Percentiles rank a stretch among this genome's conserved stretches.
Conservation (phyloP, 1,284 basidiomycete genomes). For the Moesziomyces globuligerus region DNA sequence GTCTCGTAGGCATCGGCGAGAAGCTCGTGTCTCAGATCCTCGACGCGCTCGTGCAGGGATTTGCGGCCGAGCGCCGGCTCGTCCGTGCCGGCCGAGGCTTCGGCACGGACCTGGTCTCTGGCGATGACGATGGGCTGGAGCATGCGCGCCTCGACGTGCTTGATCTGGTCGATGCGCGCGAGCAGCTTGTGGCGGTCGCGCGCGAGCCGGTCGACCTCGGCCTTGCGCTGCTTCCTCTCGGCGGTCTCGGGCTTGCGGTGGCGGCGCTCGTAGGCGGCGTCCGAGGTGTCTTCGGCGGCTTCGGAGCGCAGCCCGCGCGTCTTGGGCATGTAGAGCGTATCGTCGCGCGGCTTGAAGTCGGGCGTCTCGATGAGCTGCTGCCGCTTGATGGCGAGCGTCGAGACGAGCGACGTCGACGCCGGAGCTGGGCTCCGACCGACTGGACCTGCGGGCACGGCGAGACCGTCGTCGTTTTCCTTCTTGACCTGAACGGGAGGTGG, state of each 20-base stretch:
- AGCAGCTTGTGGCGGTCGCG: conserved; percentile 90
- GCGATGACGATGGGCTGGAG: conserved; percentile 52
- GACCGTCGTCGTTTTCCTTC: conserved; percentile 5
- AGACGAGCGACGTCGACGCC: conserved; percentile 16
- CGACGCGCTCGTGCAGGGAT: conserved; percentile 31
- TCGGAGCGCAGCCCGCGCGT: conserved; percentile 49
- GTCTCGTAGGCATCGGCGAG: conserved; percentile 50
- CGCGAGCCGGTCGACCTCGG: conserved; percentile 88
- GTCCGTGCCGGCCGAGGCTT: conserved; percentile 1
- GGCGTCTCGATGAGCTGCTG: conserved; percentile 58
- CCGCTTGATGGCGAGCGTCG: conserved; percentile 35
- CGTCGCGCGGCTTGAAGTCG: conserved; percentile 53
- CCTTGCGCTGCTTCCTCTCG: conserved; percentile 82
- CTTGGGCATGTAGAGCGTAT: conserved; percentile 54
- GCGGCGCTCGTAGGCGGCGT: conserved; percentile 82
- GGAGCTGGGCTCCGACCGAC: conserved; percentile 1
- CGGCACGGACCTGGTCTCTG: conserved; percentile 37
- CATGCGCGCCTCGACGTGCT: conserved; percentile 73
- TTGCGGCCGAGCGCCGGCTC: conserved; percentile 7
- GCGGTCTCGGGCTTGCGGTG: conserved; percentile 86
- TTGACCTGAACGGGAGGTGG: conserved; percentile 4
- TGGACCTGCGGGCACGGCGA: conserved; percentile 3
- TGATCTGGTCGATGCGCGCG: conserved; percentile 84
- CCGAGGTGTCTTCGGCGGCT: conserved; percentile 76
- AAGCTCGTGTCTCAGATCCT: conserved; percentile 49